Conservation (phyloP, 2,329 filamentous ascomycete species). For the Penicillium decumbens region DNA sequence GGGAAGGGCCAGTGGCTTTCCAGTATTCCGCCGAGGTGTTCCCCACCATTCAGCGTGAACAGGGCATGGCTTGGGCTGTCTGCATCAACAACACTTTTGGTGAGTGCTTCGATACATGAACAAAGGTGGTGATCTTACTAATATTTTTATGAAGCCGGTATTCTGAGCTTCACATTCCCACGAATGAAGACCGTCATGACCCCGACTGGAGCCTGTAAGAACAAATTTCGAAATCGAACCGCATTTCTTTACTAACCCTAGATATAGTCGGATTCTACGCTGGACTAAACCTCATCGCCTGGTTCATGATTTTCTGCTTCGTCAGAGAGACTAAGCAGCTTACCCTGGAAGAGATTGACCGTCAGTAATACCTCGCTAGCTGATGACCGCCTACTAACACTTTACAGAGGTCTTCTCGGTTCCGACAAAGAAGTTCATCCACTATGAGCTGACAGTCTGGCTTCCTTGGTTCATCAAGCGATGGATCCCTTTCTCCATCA, state of each 20-base stretch:
- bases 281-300: constrained; percentile 55
- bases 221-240: rapidly evolving
- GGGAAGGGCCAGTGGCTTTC: constrained; percentile 53
- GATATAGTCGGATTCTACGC: constrained; percentile 41
- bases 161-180: constrained; percentile 47
- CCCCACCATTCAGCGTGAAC: constrained; percentile 49
- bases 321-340: constrained; percentile 52
- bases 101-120: constrained; percentile 14
- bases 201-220: constrained; percentile 53
- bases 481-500: constrained; percentile 38
- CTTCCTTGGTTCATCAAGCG: constrained; percentile 59
- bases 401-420: constrained; percentile 55
- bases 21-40: constrained; percentile 53
- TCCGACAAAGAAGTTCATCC: constrained; percentile 52
- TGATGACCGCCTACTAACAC: constrained; percentile 32
- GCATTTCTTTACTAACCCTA: constrained; percentile 21
- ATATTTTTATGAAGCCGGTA: constrained; percentile 41
- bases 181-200: constrained; percentile 45
- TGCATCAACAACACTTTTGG: constrained; percentile 30
- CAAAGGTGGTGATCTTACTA: neutral
- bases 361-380: constrained; percentile 8
- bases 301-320: constrained; percentile 60
- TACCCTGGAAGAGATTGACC: constrained; percentile 36
- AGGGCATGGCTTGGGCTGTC: constrained; percentile 27
- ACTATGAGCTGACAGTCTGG: constrained; percentile 52